phyloP scores from a whole-genome alignment of 306 rosid species.

The Cicer judaicum region DNA sequence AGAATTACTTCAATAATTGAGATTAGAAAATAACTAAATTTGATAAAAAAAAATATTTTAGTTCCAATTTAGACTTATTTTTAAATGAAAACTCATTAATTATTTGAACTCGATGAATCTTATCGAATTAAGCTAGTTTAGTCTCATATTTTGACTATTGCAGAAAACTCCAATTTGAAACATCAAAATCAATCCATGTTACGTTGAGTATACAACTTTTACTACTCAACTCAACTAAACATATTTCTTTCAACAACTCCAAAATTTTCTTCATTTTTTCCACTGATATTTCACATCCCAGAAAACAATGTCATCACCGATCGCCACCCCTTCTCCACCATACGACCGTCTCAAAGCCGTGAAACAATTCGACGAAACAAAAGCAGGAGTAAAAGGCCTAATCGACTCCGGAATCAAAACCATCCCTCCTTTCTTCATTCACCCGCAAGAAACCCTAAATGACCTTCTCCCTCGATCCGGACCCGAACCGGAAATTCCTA shows the following conservation, averaged over 20 bases:
- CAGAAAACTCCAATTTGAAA: neutral
- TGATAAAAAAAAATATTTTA: too few relatives aligned
- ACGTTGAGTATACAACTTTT: neutral
- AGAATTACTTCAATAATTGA: too few relatives aligned
- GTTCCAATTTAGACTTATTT: too few relatives aligned
- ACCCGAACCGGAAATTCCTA: conserved; percentile 47
- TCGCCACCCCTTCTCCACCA: neutral
- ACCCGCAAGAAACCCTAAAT: conserved; percentile 57
- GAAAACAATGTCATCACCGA: conserved; percentile 30
- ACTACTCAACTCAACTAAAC: neutral
- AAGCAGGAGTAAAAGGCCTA: conserved; percentile 76
- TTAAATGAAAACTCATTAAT: too few relatives aligned
- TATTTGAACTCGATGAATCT: too few relatives aligned
- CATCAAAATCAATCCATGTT: neutral
- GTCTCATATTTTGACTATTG: neutral
- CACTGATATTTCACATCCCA: neutral
- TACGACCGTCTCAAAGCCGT: conserved; percentile 59
- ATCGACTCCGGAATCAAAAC: conserved; percentile 61
- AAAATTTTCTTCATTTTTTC: neutral
- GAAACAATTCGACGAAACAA: conserved; percentile 61
- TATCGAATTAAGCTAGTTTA: neutral
- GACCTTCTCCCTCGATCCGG: conserved; percentile 41
- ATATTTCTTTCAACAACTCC: neutral
- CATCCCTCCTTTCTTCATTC: conserved; percentile 62
- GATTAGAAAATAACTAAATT: too few relatives aligned